Base-by-base conservation (phyloP, 345 rosid genomes). In the Lumnitzera littorea region DNA sequence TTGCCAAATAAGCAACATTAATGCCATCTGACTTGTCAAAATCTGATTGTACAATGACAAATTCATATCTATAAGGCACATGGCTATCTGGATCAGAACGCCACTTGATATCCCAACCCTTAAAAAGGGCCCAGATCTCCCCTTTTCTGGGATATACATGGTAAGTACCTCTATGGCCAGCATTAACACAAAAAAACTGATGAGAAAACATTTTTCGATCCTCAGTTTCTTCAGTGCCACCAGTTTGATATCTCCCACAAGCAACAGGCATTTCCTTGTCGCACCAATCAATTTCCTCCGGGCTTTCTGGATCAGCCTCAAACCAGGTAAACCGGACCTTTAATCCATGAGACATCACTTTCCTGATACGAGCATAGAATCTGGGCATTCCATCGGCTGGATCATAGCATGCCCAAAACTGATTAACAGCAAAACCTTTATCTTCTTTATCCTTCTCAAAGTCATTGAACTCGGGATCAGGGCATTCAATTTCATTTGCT, bases 331-430 rank as follows among this genome's bases (percentile, higher is more conserved):
- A 76, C 68, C 57, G 67, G 20, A 87, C 52, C 83, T 78, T 89
- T 67, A 89, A 89, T 47, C 72, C 77, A 36, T 78, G 80, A 23
- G 74, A 67, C 56, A 58, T 29, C 49, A 92, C 94, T 71, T 81
- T 87, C 56, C 56, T 68, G 50, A 89, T 62, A 63, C 68, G 64
- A 41, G 89, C 96, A 78, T 92, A 87, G 56, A 62, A 78, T 61
- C 96, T 84, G 15, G 96, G 98, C 98, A 92, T 84, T 68, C 84
- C 77, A 51, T 89, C 98, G 29, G 57, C 12, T 16, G 76, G 12
- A 80, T 92, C 96, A 78, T 89, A 92, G 69, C 82, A 41, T 51
- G 98, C 94, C 96, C 98, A 92, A 47, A 87, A 51, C 70, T 92
- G 94, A 71, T 79, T 67, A 57, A 67, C 87, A 62, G 78, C 66